Evolutionary conservation across 2,329 filamentous ascomycete species (phyloP).

Genomic region (Sphaerulina populicola): DNA sequence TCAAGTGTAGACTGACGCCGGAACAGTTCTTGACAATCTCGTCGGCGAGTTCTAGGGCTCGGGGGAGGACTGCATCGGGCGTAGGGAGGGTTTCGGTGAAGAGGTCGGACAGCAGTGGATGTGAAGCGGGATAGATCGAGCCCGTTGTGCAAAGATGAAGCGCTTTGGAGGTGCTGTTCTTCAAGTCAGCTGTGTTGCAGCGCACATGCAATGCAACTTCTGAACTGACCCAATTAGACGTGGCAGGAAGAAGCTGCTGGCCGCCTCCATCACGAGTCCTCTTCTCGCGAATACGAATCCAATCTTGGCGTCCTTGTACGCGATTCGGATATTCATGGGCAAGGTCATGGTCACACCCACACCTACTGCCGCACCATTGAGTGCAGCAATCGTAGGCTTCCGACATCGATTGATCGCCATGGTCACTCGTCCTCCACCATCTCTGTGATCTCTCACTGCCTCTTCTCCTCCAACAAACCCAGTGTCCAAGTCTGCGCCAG

Average conservation of each 20-base stretch:
- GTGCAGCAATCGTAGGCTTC: constrained; percentile 49
- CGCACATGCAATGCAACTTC: neutral
- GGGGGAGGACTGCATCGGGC: constrained; percentile 53
- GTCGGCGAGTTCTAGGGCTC: constrained; percentile 57
- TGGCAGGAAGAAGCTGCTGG: constrained; percentile 63
- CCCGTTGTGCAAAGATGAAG: constrained; percentile 62
- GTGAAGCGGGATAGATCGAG: constrained; percentile 45
- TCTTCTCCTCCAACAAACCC: constrained; percentile 43
- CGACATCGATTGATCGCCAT: constrained; percentile 51
- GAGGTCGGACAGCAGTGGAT: constrained; percentile 47
- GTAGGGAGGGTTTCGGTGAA: constrained; percentile 58
- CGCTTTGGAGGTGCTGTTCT: constrained; percentile 44
- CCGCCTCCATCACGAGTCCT: constrained; percentile 65
- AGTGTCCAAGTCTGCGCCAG: constrained; percentile 49
- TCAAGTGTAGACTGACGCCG: constrained; percentile 54
- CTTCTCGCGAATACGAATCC: constrained; percentile 66
- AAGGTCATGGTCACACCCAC: constrained; percentile 53
- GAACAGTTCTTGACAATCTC: constrained; percentile 62
- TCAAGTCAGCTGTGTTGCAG: neutral
- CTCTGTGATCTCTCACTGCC: constrained; percentile 44
- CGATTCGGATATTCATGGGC: constrained; percentile 49
- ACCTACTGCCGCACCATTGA: constrained; percentile 51
- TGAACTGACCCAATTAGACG: constrained; percentile 53
- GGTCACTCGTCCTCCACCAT: constrained; percentile 43
- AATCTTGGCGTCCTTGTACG: constrained; percentile 53